These are phyloP conservation scores for Ilex aquifolium DNA, from an alignment of 257 asterid genomes.

Conservation along the genomic window DNA sequence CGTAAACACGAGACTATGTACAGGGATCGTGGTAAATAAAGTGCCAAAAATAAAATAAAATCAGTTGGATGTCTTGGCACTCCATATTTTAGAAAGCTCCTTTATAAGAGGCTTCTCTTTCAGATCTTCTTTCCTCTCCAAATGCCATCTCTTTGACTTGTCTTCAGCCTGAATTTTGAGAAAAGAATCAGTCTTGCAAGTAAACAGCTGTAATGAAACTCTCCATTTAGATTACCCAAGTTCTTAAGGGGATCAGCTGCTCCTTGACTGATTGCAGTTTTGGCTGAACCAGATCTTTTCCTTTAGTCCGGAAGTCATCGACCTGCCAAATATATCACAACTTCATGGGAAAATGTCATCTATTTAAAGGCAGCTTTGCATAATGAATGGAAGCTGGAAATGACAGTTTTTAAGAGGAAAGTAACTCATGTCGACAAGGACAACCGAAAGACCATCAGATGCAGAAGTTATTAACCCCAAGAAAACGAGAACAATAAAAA, in stretches of 20 bases:
- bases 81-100: conserved; percentile 62
- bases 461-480: too few species aligned
- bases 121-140: conserved; percentile 37
- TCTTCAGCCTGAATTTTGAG: conserved; percentile 42
- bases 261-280: conserved; percentile 43
- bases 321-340: conserved; percentile 26
- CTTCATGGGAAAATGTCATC: too few species aligned
- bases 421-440: too few species aligned
- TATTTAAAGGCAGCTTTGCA: too few species aligned
- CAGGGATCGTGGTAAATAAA: too few species aligned
- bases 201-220: conserved; percentile 2
- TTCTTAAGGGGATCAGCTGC: conserved; percentile 51
- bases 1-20: too few species aligned
- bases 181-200: not conserved
- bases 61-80: conserved; percentile 43
- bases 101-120: conserved; percentile 60
- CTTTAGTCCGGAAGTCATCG: conserved; percentile 57
- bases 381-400: too few species aligned
- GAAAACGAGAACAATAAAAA: too few species aligned
- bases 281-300: conserved; percentile 60
- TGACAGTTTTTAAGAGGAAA: too few species aligned
- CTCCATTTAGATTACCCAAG: conserved; percentile 44
- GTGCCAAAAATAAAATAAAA: not conserved
- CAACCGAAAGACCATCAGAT: too few species aligned
- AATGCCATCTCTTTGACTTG: conserved; percentile 55